These are phyloP conservation scores for Sporisorium iseilematis-ciliati DNA, from an alignment of 1,284 basidiomycete genomes.

Conservation along the genomic window DNA sequence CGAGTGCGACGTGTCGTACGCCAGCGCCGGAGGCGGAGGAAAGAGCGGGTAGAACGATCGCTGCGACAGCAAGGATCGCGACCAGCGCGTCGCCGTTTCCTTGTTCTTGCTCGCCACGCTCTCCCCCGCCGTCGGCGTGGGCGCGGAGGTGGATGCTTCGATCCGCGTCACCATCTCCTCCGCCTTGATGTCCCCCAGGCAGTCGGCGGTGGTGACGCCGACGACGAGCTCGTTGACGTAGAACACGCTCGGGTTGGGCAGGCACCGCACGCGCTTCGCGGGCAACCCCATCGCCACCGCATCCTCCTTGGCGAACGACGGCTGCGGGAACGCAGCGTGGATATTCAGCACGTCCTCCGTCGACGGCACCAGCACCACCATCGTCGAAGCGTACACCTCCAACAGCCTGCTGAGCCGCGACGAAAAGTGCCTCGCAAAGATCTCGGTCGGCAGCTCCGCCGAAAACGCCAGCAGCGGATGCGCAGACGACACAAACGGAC, in stretches of 20 bases:
- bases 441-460: conserved; percentile 76
- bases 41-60: conserved; percentile 96
- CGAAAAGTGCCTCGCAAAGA: conserved; percentile 80
- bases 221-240: conserved; percentile 86
- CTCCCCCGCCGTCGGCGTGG: conserved; percentile 25
- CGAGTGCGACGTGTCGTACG: conserved; percentile 61
- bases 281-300: conserved; percentile 37
- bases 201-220: conserved; percentile 83
- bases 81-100: conserved; percentile 38
- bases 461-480: conserved; percentile 84
- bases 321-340: conserved; percentile 89
- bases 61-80: conserved; percentile 84
- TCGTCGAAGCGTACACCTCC: conserved; percentile 77
- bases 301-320: conserved; percentile 74
- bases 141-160: conserved; percentile 56
- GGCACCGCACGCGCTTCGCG: conserved; percentile 77
- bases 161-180: conserved; percentile 84
- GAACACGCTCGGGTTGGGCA: conserved; percentile 90
- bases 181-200: conserved; percentile 86
- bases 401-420: conserved; percentile 76
- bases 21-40: conserved; percentile 79
- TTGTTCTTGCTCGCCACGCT: conserved; percentile 62
- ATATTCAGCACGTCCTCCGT: conserved; percentile 82
- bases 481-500: conserved; percentile 85
- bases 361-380: conserved; percentile 83